Percentiles rank a stretch among this genome's conserved stretches.
phyloP scores from a whole-genome alignment of 2,329 filamentous ascomycete genomes.

The Pezicula carpinea region DNA sequence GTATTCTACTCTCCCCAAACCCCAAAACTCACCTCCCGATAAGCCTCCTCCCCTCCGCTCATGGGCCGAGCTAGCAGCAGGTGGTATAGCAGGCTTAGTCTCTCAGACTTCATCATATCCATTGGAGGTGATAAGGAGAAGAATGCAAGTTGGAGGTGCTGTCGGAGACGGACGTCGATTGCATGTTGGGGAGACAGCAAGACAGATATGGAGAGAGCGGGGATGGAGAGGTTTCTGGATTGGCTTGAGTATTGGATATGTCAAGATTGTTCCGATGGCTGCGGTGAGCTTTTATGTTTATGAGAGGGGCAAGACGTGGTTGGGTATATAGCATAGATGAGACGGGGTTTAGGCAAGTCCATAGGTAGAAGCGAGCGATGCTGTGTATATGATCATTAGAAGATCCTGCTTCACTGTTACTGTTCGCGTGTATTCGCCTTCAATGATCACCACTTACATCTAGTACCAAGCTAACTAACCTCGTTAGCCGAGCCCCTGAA shows the following conservation, averaged over 20 bases:
- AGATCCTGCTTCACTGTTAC: too few relatives aligned
- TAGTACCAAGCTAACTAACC: too few relatives aligned
- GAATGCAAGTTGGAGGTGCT: conserved; percentile 95
- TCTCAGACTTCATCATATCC: conserved; percentile 93
- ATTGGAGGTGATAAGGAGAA: conserved; percentile 81
- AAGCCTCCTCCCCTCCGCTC: conserved; percentile 72
- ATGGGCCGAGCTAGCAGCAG: conserved; percentile 81
- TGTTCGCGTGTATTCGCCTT: too few relatives aligned
- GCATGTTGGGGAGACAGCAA: conserved; percentile 72
- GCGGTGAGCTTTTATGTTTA: conserved; percentile 67
- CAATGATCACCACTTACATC: too few relatives aligned
- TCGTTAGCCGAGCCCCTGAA: too few relatives aligned
- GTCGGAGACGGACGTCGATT: conserved; percentile 84
- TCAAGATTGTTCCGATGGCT: conserved; percentile 87
- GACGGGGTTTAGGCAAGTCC: too few relatives aligned
- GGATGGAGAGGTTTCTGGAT: conserved; percentile 85
- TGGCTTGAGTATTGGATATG: conserved; percentile 88
- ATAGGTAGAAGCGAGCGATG: too few relatives aligned
- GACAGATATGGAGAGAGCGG: conserved; percentile 68
- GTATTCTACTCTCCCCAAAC: conserved; percentile 71
- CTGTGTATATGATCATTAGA: too few relatives aligned
- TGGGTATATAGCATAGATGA: conserved; percentile 53
- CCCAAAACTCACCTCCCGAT: conserved; percentile 45
- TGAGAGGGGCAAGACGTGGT: conserved; percentile 55
- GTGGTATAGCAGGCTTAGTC: conserved; percentile 80